Evolutionary conservation across 2,329 filamentous ascomycete species (phyloP), one percentile per base, ranked within the genome.

Genomic region (Alternaria angustiovoidea): DNA sequence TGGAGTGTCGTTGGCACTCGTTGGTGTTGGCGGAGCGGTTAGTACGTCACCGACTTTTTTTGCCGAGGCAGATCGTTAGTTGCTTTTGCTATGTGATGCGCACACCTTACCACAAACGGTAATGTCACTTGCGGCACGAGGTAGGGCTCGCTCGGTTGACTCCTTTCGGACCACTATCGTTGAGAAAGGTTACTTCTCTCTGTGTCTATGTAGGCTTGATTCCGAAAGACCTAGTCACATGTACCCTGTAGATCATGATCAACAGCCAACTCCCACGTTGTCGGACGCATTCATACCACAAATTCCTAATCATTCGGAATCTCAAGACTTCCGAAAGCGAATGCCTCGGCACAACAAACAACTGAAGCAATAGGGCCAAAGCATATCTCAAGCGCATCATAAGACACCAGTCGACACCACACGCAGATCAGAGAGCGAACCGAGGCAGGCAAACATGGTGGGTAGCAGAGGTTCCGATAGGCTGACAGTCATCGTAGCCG

Each of bases 11-110:
- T 38, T 30, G 20, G 26, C 41, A 42, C 16, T 36, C 3, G 12
- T 41, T 26, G 9, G 34, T 42, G 49, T 26, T 44, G 55, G 32
- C 32, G 42, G 32, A 48, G 26, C 26, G 34, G 28, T 28, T 39
- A 26, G 12, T 38, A 59, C 57, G 51, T 59, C 51, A 59, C 34
- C 12, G 34, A 42, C 38, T 55, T 22, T n/a, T 51, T 51, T 43
- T 59, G 51, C 56, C 51, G 20, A 47, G 56, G 56, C 56, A 48
- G 18, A 22, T 48, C 16, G 7, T 38, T 48, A 36, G 49, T 48
- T 47, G 34, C 48, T 44, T 30, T 34, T 41, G 18, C 7, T 36
- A 0, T 4, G 7, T 28, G 24, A 16, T 9, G 18, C 55, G 49
- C 49, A 30, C 48, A 32, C 49, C 26, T 58, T 58, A 14, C 49